A percentile compares a stretch with the other conserved stretches of the same genome.
phyloP scores from a whole-genome alignment of 176 grass and related monocot species.

The Bromus sterilis region DNA sequence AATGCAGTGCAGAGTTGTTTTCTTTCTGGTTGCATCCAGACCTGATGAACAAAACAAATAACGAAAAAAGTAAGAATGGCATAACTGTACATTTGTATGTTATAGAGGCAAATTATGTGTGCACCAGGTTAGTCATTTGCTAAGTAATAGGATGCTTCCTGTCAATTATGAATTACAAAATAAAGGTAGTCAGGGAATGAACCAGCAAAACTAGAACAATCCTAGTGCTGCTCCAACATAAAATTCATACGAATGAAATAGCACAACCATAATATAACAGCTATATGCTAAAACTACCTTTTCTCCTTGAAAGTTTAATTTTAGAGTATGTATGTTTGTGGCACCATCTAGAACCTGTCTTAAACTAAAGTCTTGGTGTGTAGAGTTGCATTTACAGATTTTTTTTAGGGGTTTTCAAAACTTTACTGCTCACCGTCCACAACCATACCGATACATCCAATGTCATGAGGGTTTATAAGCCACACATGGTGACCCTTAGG shows the following conservation, averaged over 20 bases:
- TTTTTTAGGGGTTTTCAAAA: too few species aligned
- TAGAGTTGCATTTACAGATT: too few species aligned
- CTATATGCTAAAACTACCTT: neutral
- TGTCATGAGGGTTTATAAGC: too few species aligned
- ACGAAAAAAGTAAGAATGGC: neutral
- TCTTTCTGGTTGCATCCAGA: slow-evolving; percentile 17
- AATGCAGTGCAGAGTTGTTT: neutral
- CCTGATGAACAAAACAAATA: neutral
- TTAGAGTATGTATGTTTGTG: neutral
- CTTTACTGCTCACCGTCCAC: too few species aligned
- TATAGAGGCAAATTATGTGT: neutral
- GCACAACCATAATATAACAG: neutral
- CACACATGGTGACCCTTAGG: too few species aligned
- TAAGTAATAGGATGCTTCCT: neutral
- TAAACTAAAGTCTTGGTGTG: neutral
- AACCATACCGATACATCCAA: too few species aligned
- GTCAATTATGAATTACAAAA: neutral
- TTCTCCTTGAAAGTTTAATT: slow-evolving; percentile 1
- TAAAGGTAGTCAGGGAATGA: neutral
- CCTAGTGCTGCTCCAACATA: neutral
- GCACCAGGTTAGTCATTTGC: neutral
- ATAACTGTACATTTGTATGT: neutral
- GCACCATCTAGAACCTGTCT: neutral
- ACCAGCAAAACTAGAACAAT: neutral
- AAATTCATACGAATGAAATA: neutral